Evolutionary conservation across 371 early-diverging fungal genomes (phyloP).

Genomic region (Mucor mucedo): DNA sequence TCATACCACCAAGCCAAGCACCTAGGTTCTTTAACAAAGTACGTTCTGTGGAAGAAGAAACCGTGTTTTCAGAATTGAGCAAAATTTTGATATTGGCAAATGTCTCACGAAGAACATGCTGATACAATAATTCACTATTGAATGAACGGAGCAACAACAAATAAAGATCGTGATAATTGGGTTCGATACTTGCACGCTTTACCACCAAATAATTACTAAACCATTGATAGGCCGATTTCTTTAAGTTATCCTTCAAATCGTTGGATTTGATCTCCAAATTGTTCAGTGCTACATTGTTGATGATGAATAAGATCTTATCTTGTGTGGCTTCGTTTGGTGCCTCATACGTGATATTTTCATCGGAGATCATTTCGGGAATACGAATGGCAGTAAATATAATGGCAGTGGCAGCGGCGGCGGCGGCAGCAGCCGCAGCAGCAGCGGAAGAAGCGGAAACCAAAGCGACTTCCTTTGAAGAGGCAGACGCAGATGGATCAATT

Average conservation of each 20-base stretch:
- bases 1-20: slow-evolving; percentile 96
- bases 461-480: slow-evolving; percentile 1
- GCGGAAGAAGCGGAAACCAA: not conserved
- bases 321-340: slow-evolving; percentile 76
- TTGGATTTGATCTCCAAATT: slow-evolving; percentile 84
- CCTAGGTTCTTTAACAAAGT: slow-evolving; percentile 93
- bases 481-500: not conserved
- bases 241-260: slow-evolving; percentile 79
- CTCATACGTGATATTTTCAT: slow-evolving; percentile 48
- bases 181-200: slow-evolving; percentile 93
- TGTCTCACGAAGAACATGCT: slow-evolving; percentile 88
- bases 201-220: slow-evolving; percentile 92
- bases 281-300: slow-evolving; percentile 91
- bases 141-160: slow-evolving; percentile 77
- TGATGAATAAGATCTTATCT: slow-evolving; percentile 94
- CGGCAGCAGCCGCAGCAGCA: not conserved
- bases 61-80: slow-evolving; percentile 92
- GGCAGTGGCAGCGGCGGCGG: slow-evolving; percentile 26
- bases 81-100: slow-evolving; percentile 83
- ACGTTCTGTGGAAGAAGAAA: slow-evolving; percentile 88
- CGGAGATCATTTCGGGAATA: slow-evolving; percentile 33
- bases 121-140: slow-evolving; percentile 60
- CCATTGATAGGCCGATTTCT: slow-evolving; percentile 78
- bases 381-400: slow-evolving; percentile 68
- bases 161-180: slow-evolving; percentile 93